Conservation (phyloP, 306 rosid species). For the Inga oerstediana region DNA sequence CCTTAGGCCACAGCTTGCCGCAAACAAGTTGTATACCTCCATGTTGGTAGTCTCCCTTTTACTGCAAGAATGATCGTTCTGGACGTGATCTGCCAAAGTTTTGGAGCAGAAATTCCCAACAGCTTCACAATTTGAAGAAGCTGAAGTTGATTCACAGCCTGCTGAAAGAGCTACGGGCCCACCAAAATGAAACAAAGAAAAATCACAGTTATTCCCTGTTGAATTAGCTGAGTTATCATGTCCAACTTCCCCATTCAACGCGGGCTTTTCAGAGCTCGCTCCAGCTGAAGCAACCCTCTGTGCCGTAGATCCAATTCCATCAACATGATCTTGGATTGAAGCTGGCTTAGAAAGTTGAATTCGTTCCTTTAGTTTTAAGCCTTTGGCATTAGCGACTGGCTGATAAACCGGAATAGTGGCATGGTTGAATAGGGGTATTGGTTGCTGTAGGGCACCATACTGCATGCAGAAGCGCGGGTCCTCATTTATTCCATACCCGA, state of each 20-base stretch:
- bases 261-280: slow-evolving; percentile 42
- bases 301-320: slow-evolving; percentile 38
- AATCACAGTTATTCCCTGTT: slow-evolving; percentile 45
- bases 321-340: slow-evolving; percentile 49
- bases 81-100: slow-evolving; percentile 50
- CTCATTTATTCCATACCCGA: slow-evolving; percentile 79
- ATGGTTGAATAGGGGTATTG: slow-evolving; percentile 63
- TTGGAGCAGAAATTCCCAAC: slow-evolving; percentile 45
- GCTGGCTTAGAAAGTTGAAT: slow-evolving; percentile 46
- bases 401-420: slow-evolving; percentile 69
- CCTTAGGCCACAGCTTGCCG: slow-evolving; percentile 71
- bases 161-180: slow-evolving; percentile 83
- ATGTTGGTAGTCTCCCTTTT: slow-evolving; percentile 63
- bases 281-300: slow-evolving; percentile 51
- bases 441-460: slow-evolving; percentile 79
- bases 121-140: slow-evolving; percentile 50
- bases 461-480: slow-evolving; percentile 79
- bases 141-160: slow-evolving; percentile 46
- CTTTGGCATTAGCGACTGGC: slow-evolving; percentile 56
- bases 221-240: slow-evolving; percentile 54
- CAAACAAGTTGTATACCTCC: slow-evolving; percentile 96
- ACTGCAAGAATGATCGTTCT: slow-evolving; percentile 53
- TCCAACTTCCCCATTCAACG: slow-evolving; percentile 42
- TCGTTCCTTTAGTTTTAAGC: slow-evolving; percentile 52
- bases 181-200: slow-evolving; percentile 92